Evolutionary conservation across 2,329 filamentous ascomycete genomes (phyloP).

Genomic region (Kalaharituber pfeilii): DNA sequence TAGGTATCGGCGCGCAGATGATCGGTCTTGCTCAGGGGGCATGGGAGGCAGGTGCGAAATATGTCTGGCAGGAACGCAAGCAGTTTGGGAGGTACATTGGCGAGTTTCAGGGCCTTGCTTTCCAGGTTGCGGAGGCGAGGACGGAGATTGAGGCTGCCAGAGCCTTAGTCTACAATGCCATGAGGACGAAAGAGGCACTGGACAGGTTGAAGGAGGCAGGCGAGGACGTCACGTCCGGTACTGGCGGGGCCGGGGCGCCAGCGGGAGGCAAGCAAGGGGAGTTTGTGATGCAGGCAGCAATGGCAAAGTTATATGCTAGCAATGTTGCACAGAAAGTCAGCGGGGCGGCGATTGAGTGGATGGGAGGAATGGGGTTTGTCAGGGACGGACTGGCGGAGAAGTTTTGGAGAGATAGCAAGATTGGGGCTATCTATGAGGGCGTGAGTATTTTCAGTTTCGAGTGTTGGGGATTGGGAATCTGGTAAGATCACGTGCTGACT

Average conservation of each 20-base stretch:
- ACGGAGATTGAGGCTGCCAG: conserved; percentile 83
- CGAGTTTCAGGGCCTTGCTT: conserved; percentile 98
- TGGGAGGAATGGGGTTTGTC: conserved; percentile 98
- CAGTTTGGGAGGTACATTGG: conserved; percentile 90
- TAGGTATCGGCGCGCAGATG: conserved; percentile 98
- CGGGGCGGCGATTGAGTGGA: conserved; percentile 86
- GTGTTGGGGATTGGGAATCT: too few species aligned
- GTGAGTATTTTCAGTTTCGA: conserved; percentile 28
- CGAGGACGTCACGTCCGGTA: conserved; percentile 3
- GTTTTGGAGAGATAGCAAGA: conserved; percentile 95
- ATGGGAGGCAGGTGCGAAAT: conserved; percentile 85
- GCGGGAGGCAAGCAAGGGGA: conserved; percentile 31
- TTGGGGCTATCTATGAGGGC: conserved; percentile 92
- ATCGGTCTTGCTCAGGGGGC: conserved; percentile 86
- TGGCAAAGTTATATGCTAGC: conserved; percentile 91
- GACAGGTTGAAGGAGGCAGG: conserved; percentile 38
- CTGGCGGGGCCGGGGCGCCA: not conserved
- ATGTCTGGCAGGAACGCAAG: conserved; percentile 96
- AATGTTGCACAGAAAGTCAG: conserved; percentile 82
- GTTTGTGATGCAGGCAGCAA: conserved; percentile 88
- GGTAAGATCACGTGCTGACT: conserved; percentile 23
- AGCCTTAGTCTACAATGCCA: conserved; percentile 85
- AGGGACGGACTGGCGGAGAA: conserved; percentile 93
- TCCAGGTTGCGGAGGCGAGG: conserved; percentile 92
- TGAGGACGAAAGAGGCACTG: conserved; percentile 82